Evolutionary conservation across 441 rosid species (phyloP), one percentile per base, ranked within the genome.

Genomic region (Bruguiera hainesii): DNA sequence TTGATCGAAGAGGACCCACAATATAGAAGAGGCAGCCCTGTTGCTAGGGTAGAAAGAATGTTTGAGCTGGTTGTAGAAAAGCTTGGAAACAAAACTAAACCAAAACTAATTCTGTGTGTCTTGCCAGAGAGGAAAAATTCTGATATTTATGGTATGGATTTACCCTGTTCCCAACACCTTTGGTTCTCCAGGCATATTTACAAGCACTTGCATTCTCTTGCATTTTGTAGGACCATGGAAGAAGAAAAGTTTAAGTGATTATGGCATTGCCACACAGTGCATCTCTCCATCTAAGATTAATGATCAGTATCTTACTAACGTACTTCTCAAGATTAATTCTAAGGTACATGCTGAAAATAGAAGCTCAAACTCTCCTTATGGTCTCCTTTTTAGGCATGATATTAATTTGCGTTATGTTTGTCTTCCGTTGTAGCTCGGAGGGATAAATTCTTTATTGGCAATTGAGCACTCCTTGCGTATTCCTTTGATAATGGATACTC

Each of bases 291-390:
- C 48, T 42, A 90, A 81, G 81, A 72, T 89, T 56, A 93, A 46
- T 80, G 92, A 88, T 50, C 96, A 90, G 60, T 93, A 96, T 81
- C 85, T 96, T 60, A 86, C 93, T n/a, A 96, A 90, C 76, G 87
- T 92, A 9, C 93, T 92, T 68, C 88, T 92, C 30, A 96, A 96
- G 83, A 89, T 96, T 66, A 92, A 92, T 67, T 62, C 93, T 6
- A 95, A 95, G 97, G 97, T 92, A 80, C 62, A 35, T 56, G 64
- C 71, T 26, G 56, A 65, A 76, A 66, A 69, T n/a, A 53, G 59
- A 66, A 52, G 64, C 62, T 63, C 37, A 48, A 26, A 69, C 37
- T 58, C 46, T 30, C 31, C 31, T 42, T 60, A 18, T 3, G 15
- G 48, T 42, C 18, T 3, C 18, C 13, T 42, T 42, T 37, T 11